phyloP scores from a whole-genome alignment of 306 rosid genomes.

The Calophaca sinica region DNA sequence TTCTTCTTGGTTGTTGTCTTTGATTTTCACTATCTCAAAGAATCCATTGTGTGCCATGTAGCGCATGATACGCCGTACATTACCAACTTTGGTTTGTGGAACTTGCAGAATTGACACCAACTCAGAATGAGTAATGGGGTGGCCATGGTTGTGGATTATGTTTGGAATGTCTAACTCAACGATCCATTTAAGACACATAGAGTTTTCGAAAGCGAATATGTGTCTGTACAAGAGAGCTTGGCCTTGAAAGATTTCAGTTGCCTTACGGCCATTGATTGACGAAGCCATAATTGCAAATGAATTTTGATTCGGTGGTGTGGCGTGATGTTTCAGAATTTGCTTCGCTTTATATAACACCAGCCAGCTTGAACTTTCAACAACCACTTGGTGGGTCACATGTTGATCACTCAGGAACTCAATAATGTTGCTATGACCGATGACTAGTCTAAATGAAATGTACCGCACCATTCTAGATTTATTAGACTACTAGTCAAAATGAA shows the following conservation, averaged over 20 bases:
- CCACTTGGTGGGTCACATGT: background rate
- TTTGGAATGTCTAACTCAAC: constrained; percentile 45
- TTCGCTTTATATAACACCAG: background rate
- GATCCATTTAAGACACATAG: constrained; percentile 42
- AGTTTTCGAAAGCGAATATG: background rate
- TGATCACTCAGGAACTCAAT: too few relatives aligned
- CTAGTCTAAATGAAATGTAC: too few relatives aligned
- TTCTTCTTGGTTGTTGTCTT: background rate
- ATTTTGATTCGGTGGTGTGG: background rate
- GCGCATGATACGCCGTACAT: constrained; percentile 49
- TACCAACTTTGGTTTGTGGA: constrained; percentile 35
- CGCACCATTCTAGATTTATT: too few relatives aligned
- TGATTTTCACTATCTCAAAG: constrained; percentile 33
- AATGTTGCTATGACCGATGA: too few relatives aligned
- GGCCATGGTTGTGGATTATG: constrained; percentile 46
- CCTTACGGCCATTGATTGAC: constrained; percentile 19
- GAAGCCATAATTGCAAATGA: constrained; percentile 16
- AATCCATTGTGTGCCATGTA: constrained; percentile 52
- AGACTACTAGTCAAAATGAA: too few relatives aligned
- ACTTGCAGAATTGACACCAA: constrained; percentile 53
- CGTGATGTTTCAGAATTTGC: background rate
- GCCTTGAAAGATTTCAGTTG: constrained; percentile 39
- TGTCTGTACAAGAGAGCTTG: constrained; percentile 42
- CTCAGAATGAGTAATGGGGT: constrained; percentile 52
- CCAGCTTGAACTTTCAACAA: background rate